Evolutionary conservation across 306 rosid genomes (phyloP).

Genomic region (Pyrus bretschneideri): DNA sequence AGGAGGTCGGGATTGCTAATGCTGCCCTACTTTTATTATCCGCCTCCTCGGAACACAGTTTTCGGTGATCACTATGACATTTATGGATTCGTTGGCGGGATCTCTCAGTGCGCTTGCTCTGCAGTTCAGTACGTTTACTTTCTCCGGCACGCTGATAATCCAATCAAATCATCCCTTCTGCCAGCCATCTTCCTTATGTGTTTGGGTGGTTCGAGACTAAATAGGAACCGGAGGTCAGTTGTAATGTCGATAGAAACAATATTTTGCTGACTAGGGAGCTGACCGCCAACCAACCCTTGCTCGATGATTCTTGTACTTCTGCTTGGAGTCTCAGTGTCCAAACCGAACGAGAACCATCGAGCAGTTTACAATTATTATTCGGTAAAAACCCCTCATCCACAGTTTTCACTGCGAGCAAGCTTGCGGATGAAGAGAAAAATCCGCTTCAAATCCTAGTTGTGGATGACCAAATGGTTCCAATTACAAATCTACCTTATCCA

Average conservation of each 20-base stretch:
- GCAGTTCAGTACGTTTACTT: background rate
- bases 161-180: background rate
- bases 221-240: background rate
- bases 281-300: background rate
- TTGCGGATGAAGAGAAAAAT: slow-evolving; percentile 38
- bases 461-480: slow-evolving; percentile 23
- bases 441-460: slow-evolving; percentile 37
- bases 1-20: background rate
- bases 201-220: background rate
- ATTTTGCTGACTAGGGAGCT: background rate
- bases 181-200: background rate
- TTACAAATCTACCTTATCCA: slow-evolving; percentile 25
- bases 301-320: background rate
- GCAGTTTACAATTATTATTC: slow-evolving; percentile 39
- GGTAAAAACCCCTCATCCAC: slow-evolving; percentile 31
- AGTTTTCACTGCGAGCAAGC: slow-evolving; percentile 55
- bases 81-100: background rate
- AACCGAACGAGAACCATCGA: slow-evolving; percentile 24
- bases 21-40: background rate
- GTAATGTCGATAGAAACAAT: background rate
- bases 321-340: too few relatives aligned
- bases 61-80: background rate
- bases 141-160: background rate
- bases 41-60: background rate
- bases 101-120: background rate